These are phyloP conservation scores for Macrophomina phaseolina DNA, from an alignment of 2,329 filamentous ascomycete genomes.

Conservation along the genomic window DNA sequence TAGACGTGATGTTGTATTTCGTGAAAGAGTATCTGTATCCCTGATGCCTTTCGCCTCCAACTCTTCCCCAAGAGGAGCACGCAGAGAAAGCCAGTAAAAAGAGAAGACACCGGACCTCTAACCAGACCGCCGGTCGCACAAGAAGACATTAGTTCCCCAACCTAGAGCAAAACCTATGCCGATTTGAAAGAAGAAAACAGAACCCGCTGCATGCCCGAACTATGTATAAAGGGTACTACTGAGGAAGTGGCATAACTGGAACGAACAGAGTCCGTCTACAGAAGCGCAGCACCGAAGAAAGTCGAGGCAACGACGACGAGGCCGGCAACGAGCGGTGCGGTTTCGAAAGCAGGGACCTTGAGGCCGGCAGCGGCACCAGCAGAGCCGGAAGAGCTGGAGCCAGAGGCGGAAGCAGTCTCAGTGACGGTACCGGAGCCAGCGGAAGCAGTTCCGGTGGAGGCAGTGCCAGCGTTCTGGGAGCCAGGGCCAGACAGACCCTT, in stretches of 20 bases:
- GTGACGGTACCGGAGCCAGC: conserved; percentile 57
- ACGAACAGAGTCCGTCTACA: conserved; percentile 35
- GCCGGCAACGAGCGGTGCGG: conserved; percentile 59
- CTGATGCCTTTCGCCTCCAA: conserved; percentile 3
- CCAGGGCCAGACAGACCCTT: conserved; percentile 60
- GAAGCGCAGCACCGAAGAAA: conserved; percentile 58
- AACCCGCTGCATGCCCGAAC: conserved; percentile 24
- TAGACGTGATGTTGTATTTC: conserved; percentile 18
- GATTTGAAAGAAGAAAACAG: conserved; percentile 20
- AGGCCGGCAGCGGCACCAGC: conserved; percentile 53
- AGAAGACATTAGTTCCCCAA: conserved; percentile 25
- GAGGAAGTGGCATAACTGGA: neutral
- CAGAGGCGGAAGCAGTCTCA: conserved; percentile 38
- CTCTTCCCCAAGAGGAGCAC: conserved; percentile 1
- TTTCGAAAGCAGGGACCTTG: conserved; percentile 51
- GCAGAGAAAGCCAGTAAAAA: conserved; percentile 10
- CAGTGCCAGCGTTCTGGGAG: conserved; percentile 61
- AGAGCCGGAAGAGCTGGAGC: conserved; percentile 36
- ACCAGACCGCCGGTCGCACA: conserved; percentile 8
- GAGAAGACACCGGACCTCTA: conserved; percentile 22
- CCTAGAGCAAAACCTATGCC: conserved; percentile 25
- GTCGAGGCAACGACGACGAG: conserved; percentile 59
- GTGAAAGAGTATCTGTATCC: conserved; percentile 17
- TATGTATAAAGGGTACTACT: conserved; percentile 21
- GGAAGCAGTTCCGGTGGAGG: conserved; percentile 50